Conservation (phyloP, 192 early-diverging fungal species). For the Anaeromyces robustus region DNA sequence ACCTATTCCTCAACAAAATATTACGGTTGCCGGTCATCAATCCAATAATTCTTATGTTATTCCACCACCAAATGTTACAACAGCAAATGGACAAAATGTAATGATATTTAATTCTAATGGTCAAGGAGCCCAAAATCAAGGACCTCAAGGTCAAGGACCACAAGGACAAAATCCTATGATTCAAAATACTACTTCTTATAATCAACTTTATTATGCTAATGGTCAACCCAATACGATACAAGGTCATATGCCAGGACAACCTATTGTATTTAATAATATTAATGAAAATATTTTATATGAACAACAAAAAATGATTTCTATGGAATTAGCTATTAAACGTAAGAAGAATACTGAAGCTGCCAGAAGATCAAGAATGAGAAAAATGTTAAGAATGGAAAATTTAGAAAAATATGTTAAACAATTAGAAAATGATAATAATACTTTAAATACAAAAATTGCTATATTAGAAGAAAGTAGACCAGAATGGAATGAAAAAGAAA, state of each 20-base stretch:
- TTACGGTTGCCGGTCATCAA: neutral
- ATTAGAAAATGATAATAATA: conserved; percentile 60
- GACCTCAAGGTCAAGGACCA: too few relatives aligned
- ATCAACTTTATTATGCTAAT: neutral
- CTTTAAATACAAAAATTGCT: conserved; percentile 5
- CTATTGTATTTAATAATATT: neutral
- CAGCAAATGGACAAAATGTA: neutral
- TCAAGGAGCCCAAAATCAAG: neutral
- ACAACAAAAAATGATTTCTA: neutral
- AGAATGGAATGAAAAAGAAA: neutral
- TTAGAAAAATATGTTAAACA: conserved; percentile 67
- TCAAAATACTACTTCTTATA: neutral
- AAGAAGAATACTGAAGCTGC: conserved; percentile 90
- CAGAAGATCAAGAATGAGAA: conserved; percentile 74
- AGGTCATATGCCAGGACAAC: too few relatives aligned
- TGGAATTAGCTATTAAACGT: conserved; percentile 25
- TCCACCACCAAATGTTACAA: neutral
- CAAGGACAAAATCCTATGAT: neutral
- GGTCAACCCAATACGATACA: neutral
- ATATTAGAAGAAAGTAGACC: neutral
- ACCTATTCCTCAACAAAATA: neutral
- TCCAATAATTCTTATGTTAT: neutral
- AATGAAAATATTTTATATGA: neutral
- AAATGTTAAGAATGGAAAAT: conserved; percentile 63
- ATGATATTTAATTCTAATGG: neutral